phyloP scores from a whole-genome alignment of 257 asterid species.

The Petrea volubilis region DNA sequence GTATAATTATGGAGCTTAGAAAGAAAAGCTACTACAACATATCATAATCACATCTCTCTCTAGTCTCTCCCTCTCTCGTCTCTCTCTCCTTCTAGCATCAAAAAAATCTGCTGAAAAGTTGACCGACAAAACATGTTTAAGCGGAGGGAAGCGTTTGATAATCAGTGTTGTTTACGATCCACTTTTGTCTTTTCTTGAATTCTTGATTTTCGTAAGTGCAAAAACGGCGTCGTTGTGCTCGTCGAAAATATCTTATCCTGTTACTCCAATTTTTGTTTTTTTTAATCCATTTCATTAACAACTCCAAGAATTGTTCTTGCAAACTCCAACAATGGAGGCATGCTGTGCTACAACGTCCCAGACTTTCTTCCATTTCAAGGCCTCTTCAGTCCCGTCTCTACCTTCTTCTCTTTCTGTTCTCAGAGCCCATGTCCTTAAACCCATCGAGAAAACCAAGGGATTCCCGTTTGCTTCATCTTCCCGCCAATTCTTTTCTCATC shows the following conservation, averaged over 20 bases:
- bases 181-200: not conserved
- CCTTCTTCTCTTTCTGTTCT: slow-evolving; percentile 28
- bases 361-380: slow-evolving; percentile 40
- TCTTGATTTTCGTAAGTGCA: not conserved
- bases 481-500: slow-evolving; percentile 45
- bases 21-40: slow-evolving; percentile 13
- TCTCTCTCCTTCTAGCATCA: no score
- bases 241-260: slow-evolving; percentile 28
- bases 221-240: slow-evolving; percentile 8
- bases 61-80: no score
- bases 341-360: slow-evolving; percentile 45
- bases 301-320: not conserved
- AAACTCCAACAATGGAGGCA: slow-evolving; percentile 51
- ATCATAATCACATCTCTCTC: not conserved
- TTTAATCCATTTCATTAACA: not conserved
- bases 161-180: not conserved
- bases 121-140: not conserved
- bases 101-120: not conserved
- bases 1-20: not conserved
- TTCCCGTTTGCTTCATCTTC: slow-evolving; percentile 25
- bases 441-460: slow-evolving; percentile 36
- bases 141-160: not conserved
- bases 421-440: slow-evolving; percentile 27
- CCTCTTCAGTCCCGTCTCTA: slow-evolving; percentile 30
- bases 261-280: no score